Conservation (phyloP, 768 basidiomycete species). For the Suillus variegatus region DNA sequence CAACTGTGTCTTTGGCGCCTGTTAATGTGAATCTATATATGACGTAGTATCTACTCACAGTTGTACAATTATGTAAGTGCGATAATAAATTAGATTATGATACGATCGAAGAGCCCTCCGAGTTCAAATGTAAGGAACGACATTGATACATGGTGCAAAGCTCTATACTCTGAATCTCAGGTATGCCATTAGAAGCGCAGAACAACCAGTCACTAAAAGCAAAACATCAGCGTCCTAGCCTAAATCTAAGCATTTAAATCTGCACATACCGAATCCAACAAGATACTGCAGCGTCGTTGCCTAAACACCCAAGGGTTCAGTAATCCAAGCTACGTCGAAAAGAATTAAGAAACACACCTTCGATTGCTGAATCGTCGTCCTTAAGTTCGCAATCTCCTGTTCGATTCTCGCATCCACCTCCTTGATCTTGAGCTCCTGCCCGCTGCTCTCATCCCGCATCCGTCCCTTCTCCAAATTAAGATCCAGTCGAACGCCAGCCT, state of each 20-base stretch:
- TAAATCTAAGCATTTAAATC: neutral
- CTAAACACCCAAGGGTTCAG: slow-evolving; percentile 34
- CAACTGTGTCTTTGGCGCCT: too few relatives aligned
- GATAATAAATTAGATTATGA: neutral
- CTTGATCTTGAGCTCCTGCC: slow-evolving; percentile 94
- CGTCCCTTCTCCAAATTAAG: slow-evolving; percentile 96
- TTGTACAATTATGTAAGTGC: neutral
- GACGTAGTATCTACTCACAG: neutral
- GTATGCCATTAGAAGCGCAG: slow-evolving; percentile 86
- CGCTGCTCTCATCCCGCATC: slow-evolving; percentile 89
- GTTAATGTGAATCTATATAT: neutral
- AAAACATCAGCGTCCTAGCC: slow-evolving; percentile 14
- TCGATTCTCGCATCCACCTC: slow-evolving; percentile 98
- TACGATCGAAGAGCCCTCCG: neutral
- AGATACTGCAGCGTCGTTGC: slow-evolving; percentile 86
- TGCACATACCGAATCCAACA: slow-evolving; percentile 76
- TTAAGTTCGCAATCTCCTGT: slow-evolving; percentile 86
- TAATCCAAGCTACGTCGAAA: neutral
- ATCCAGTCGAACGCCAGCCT: slow-evolving; percentile 91
- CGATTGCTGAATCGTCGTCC: slow-evolving; percentile 82
- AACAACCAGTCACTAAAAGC: slow-evolving; percentile 75
- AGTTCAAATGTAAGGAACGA: neutral
- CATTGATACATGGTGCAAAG: neutral
- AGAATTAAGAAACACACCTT: slow-evolving; percentile 53
- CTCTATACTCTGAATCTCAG: slow-evolving; percentile 60